Evolutionary conservation across 2,329 filamentous ascomycete genomes (phyloP).

Genomic region (Dothideomycetes sp.): DNA sequence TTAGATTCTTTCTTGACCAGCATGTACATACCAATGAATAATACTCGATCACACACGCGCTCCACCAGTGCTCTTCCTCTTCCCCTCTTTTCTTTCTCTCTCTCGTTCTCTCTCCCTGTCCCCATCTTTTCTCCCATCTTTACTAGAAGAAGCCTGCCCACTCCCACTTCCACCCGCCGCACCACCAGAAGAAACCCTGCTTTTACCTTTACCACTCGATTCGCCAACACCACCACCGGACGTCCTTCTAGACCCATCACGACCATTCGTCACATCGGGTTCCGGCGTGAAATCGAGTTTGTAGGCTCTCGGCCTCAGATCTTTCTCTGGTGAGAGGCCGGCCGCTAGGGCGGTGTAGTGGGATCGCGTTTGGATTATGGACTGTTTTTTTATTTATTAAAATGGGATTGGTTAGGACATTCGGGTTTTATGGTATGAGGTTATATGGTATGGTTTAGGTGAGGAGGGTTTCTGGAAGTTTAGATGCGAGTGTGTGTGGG

Average conservation of each 20-base stretch:
- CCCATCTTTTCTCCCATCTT: neutral
- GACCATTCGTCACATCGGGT: too few relatives aligned
- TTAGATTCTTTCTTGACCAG: too few relatives aligned
- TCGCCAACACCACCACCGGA: too few relatives aligned
- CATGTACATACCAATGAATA: too few relatives aligned
- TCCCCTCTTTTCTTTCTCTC: neutral
- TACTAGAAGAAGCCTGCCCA: neutral
- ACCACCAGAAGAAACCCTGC: neutral
- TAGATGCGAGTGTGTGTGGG: too few relatives aligned
- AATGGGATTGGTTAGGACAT: too few relatives aligned
- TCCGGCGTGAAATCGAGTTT: conserved; percentile 5
- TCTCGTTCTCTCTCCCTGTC: conserved; percentile 1
- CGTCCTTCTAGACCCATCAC: too few relatives aligned
- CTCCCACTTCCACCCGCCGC: neutral
- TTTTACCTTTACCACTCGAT: neutral
- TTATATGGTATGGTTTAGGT: too few relatives aligned
- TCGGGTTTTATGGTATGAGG: too few relatives aligned
- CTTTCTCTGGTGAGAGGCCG: conserved; percentile 1
- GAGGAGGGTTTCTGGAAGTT: too few relatives aligned
- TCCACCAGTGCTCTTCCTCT: neutral
- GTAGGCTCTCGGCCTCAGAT: conserved; percentile 1
- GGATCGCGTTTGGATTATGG: conserved; percentile 4
- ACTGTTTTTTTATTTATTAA: too few relatives aligned
- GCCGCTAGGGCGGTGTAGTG: conserved; percentile 4
- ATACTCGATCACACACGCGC: too few relatives aligned